Percentiles rank a stretch among this genome's conserved stretches.
Conservation (phyloP, 1,284 basidiomycete species). For the Cutaneotrichosporon sp. region DNA sequence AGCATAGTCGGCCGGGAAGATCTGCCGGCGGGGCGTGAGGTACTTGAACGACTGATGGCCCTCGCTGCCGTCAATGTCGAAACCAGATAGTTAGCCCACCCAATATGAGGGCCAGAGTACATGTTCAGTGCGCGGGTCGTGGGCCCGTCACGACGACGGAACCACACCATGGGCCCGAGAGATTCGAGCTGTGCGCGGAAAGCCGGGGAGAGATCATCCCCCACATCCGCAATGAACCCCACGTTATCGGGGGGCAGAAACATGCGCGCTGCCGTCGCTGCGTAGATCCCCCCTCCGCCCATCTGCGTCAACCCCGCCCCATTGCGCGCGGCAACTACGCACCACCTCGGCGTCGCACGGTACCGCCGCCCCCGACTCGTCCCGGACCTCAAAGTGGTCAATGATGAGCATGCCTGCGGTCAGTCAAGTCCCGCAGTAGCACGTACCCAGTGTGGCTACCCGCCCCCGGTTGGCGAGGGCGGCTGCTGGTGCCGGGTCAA, state of each 20-base stretch:
- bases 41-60: conserved; percentile 67
- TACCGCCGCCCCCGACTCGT: conserved; percentile 55
- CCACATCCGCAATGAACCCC: conserved; percentile 79
- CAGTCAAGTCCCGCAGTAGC: not conserved
- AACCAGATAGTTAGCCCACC: conserved; percentile 50
- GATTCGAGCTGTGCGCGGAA: conserved; percentile 58
- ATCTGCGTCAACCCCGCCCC: conserved; percentile 54
- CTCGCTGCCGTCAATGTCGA: conserved; percentile 20
- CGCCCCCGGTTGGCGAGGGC: conserved; percentile 9
- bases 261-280: conserved; percentile 6
- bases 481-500: not conserved
- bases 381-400: conserved; percentile 66
- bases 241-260: conserved; percentile 50
- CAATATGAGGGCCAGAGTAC: conserved; percentile 67
- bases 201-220: conserved; percentile 64
- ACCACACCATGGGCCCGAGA: conserved; percentile 71
- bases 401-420: conserved; percentile 80
- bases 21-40: conserved; percentile 64
- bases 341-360: conserved; percentile 44
- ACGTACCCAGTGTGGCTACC: conserved; percentile 15
- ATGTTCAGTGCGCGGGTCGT: conserved; percentile 70
- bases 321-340: conserved; percentile 7
- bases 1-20: conserved; percentile 64
- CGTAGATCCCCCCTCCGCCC: conserved; percentile 80
- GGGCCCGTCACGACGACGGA: conserved; percentile 58